Conservation (phyloP, 108 stramenopile genomes). For the Schizochytrium sp. region DNA sequence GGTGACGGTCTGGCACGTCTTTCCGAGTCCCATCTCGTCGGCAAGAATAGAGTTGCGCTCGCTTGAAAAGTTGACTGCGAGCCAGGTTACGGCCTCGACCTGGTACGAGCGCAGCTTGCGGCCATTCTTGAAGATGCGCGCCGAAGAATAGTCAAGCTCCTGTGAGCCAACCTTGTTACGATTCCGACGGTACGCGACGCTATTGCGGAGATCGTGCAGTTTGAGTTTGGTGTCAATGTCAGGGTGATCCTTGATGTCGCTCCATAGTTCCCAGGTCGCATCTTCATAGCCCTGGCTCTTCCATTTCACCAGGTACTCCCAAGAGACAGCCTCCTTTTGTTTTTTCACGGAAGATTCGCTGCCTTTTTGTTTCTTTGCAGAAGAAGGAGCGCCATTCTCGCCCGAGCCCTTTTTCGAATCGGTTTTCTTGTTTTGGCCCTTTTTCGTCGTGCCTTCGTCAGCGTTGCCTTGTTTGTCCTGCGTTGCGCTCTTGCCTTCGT, state of each 20-base stretch:
- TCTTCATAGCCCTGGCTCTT: conserved; percentile 79
- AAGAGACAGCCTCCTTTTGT: neutral
- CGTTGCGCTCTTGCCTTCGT: neutral
- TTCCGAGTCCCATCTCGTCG: conserved; percentile 86
- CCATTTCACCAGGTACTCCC: conserved; percentile 84
- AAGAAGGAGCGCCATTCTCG: no score
- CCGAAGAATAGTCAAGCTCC: neutral
- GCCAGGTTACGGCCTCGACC: conserved; percentile 90
- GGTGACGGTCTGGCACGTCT: conserved; percentile 94
- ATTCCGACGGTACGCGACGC: neutral
- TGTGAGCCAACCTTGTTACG: neutral
- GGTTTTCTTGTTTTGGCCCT: neutral
- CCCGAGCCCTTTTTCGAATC: neutral
- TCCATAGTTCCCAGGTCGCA: conserved; percentile 89
- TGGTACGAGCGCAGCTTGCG: conserved; percentile 75
- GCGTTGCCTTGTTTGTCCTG: neutral
- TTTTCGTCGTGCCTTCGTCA: neutral
- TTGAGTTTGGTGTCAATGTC: neutral
- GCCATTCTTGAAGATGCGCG: neutral
- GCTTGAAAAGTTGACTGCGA: conserved; percentile 85
- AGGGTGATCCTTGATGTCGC: conserved; percentile 64
- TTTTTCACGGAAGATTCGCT: no score
- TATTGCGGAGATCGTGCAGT: neutral
- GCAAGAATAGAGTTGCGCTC: conserved; percentile 90
- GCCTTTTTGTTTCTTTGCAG: no score